Conservation (phyloP, 2,329 filamentous ascomycete species). For the Alternaria postmessia region DNA sequence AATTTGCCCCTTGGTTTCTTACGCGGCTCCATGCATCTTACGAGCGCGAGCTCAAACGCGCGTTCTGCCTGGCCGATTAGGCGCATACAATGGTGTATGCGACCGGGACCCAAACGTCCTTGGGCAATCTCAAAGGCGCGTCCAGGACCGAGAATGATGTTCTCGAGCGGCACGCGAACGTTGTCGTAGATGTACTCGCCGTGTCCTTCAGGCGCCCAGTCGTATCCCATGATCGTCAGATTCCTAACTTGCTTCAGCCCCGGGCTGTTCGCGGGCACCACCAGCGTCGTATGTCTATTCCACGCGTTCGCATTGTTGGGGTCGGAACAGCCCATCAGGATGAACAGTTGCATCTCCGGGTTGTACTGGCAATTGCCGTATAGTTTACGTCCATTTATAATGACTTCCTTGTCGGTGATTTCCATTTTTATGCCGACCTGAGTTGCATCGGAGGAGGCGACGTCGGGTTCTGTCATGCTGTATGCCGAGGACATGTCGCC, state of each 20-base stretch:
- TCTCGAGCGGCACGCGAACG: conserved; percentile 51
- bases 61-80: conserved; percentile 55
- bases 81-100: conserved; percentile 56
- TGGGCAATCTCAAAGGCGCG: conserved; percentile 56
- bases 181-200: conserved; percentile 55
- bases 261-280: conserved; percentile 50
- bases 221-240: conserved; percentile 54
- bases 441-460: conserved; percentile 60
- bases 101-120: conserved; percentile 52
- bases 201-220: conserved; percentile 55
- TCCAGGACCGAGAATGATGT: conserved; percentile 54
- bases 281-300: conserved; percentile 52
- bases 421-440: conserved; percentile 55
- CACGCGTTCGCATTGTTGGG: conserved; percentile 52
- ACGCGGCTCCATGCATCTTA: conserved; percentile 48
- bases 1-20: conserved; percentile 53
- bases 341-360: conserved; percentile 46
- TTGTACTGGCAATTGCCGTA: conserved; percentile 54
- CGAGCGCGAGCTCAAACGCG: conserved; percentile 53
- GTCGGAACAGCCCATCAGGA: conserved; percentile 52
- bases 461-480: conserved; percentile 62
- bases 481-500: conserved; percentile 60
- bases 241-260: conserved; percentile 53
- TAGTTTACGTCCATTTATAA: conserved; percentile 54
- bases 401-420: conserved; percentile 49